Evolutionary conservation across 2,329 filamentous ascomycete species (phyloP), one percentile per base, ranked within the genome.

Genomic region (Microascus cirrosus): DNA sequence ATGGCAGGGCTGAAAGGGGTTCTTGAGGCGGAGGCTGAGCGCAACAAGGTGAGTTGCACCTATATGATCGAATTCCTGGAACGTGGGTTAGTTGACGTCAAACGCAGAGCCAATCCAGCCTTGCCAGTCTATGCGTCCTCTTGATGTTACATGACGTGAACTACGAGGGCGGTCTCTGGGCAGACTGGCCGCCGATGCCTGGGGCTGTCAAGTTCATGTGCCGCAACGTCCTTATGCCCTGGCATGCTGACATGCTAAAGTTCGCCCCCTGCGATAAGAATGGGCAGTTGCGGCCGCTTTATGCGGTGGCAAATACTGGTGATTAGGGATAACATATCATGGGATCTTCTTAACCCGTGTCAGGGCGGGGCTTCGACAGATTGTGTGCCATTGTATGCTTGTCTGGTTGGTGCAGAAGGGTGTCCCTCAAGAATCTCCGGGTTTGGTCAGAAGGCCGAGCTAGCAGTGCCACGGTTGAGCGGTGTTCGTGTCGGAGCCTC

Each of bases 161-260:
- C 0, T 69, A 59, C 6, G 66, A 63, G n/a, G 63, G 58, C 1
- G 65, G 67, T 1, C 58, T 68, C 13, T 68, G 65, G 63, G 28
- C 55, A 0, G 48, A 57, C 11, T 69, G 66, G 2, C 67, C 67
- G 0, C 65, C 67, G 11, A 55, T 68, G n/a, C 66, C 66, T 5
- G 67, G 63, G 65, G 22, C 67, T 2, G 57, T 64, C 0, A 53
- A 58, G 15, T 15, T 70, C n/a, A 54, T 70, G 6, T 63, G 74
- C 51, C 60, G 66, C n/a, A 71, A 65, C 65, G 25, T 70, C 10
- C 70, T 68, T 60, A 62, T 71, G 15, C 65, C 67, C 15, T 69
- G 64, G 60, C 64, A 70, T 55, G 68, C 69, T 58, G 66, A 67
- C 42, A 70, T 69, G 69, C 70, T 69, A 69, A 65, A 68, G 53